Percentiles rank a stretch among this genome's conserved stretches.
These are phyloP conservation scores for Pichia terricola DNA, from an alignment of 1,139 yeast species.

Conservation along the genomic window DNA sequence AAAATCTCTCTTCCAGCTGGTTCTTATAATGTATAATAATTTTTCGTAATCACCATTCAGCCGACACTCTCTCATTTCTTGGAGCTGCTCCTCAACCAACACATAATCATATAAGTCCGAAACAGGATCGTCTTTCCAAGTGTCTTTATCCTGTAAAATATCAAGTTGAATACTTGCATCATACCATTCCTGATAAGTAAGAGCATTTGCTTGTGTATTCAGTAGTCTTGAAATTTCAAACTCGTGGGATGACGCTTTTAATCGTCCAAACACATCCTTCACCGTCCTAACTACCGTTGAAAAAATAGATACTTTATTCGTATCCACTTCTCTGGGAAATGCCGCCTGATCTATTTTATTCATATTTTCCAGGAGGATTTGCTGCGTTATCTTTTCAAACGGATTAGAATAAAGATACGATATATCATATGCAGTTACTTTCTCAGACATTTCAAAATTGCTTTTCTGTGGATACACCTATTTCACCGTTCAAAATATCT, in stretches of 20 bases:
- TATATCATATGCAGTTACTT: slow-evolving; percentile 17
- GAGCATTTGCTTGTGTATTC: slow-evolving; percentile 47
- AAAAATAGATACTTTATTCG: too few relatives aligned
- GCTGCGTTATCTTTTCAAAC: slow-evolving; percentile 18
- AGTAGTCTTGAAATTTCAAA: slow-evolving; percentile 25
- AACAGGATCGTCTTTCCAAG: slow-evolving; percentile 60
- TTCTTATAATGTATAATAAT: slow-evolving; percentile 65
- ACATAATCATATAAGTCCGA: slow-evolving; percentile 65
- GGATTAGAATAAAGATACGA: slow-evolving; percentile 15
- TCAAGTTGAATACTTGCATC: slow-evolving; percentile 57
- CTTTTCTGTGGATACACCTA: too few relatives aligned
- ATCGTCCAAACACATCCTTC: too few relatives aligned
- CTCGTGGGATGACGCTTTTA: slow-evolving; percentile 4
- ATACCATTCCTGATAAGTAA: slow-evolving; percentile 65
- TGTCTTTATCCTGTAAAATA: slow-evolving; percentile 47
- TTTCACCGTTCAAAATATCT: too few relatives aligned
- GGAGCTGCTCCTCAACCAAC: slow-evolving; percentile 43
- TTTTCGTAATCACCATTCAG: slow-evolving; percentile 44
- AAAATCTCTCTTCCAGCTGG: slow-evolving; percentile 75
- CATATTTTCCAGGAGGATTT: slow-evolving; percentile 8
- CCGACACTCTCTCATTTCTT: slow-evolving; percentile 57
- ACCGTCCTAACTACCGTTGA: too few relatives aligned
- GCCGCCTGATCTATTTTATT: slow-evolving; percentile 2
- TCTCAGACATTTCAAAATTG: slow-evolving; percentile 3
- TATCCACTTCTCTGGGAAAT: too few relatives aligned